A percentile compares a stretch with the other conserved stretches of the same genome.
These are phyloP conservation scores for Glomus cerebriforme DNA, from an alignment of 192 early-diverging fungal genomes.

Conservation along the genomic window DNA sequence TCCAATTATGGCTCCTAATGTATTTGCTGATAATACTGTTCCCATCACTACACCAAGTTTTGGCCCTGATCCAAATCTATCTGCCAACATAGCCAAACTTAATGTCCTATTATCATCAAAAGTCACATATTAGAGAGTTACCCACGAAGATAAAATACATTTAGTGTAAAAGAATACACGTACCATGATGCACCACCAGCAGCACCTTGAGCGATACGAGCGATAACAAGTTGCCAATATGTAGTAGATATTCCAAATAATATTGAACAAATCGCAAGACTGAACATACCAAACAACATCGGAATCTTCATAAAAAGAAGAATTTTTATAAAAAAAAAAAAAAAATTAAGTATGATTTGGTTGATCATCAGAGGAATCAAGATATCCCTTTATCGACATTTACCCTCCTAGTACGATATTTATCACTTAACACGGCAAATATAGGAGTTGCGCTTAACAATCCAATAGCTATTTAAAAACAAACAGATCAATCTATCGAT, in stretches of 20 bases:
- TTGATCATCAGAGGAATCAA: no score
- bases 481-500: not conserved
- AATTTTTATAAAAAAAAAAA: not conserved
- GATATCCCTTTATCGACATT: not conserved
- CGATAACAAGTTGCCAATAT: constrained; percentile 67
- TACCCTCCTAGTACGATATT: constrained; percentile 67
- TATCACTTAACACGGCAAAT: constrained; percentile 74
- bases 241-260: constrained; percentile 65
- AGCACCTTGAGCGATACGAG: constrained; percentile 71
- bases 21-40: constrained; percentile 64
- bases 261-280: constrained; percentile 62
- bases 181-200: constrained; percentile 75
- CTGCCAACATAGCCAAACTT: constrained; percentile 71
- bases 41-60: constrained; percentile 74
- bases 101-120: constrained; percentile 51
- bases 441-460: constrained; percentile 62
- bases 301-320: constrained; percentile 60
- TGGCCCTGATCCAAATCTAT: constrained; percentile 63
- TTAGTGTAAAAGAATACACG: not conserved
- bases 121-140: not conserved
- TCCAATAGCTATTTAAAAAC: constrained; percentile 52
- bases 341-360: not conserved
- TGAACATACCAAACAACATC: constrained; percentile 72
- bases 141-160: not conserved
- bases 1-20: constrained; percentile 70